phyloP scores from a whole-genome alignment of 2,329 filamentous ascomycete species.

The Fusarium coffeatum region DNA sequence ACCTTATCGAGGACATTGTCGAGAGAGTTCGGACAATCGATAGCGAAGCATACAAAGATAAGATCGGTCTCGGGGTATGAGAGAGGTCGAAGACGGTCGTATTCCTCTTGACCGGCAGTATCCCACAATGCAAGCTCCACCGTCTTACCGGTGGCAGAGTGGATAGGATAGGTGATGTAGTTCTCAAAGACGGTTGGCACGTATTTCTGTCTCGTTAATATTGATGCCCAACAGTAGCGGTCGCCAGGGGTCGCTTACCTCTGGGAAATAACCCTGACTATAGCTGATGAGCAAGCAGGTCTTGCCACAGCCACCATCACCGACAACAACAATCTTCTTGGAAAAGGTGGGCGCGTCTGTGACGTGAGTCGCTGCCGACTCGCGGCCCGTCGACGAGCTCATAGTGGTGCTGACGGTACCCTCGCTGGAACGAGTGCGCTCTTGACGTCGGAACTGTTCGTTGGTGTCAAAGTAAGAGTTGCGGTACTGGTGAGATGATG shows the following conservation, averaged over 20 bases:
- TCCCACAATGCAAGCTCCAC: constrained; percentile 98
- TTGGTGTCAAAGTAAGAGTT: constrained; percentile 63
- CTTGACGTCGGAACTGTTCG: constrained; percentile 58
- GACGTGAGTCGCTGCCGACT: constrained; percentile 84
- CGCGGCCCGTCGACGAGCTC: constrained; percentile 78
- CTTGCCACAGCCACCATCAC: constrained; percentile 98
- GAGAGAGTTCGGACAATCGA: constrained; percentile 97
- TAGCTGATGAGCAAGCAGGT: constrained; percentile 99
- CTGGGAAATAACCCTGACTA: constrained; percentile 97
- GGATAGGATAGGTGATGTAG: constrained; percentile 97
- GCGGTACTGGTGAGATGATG: constrained; percentile 66
- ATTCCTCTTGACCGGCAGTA: constrained; percentile 98
- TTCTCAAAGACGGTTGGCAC: constrained; percentile 99
- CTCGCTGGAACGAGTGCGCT: constrained; percentile 79
- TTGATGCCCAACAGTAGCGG: neutral
- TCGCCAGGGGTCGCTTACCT: constrained; percentile 69
- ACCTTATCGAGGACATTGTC: constrained; percentile 99
- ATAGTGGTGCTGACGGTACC: constrained; percentile 89
- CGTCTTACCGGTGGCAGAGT: constrained; percentile 88
- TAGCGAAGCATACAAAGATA: constrained; percentile 98
- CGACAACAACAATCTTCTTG: constrained; percentile 99
- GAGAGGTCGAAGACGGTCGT: constrained; percentile 92
- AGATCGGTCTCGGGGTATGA: constrained; percentile 98
- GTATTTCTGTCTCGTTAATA: constrained; percentile 80
- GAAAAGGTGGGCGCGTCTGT: constrained; percentile 94